A percentile compares a stretch with the other conserved stretches of the same genome.
Evolutionary conservation across 306 rosid genomes (phyloP).

Genomic region (Quercus cerris): DNA sequence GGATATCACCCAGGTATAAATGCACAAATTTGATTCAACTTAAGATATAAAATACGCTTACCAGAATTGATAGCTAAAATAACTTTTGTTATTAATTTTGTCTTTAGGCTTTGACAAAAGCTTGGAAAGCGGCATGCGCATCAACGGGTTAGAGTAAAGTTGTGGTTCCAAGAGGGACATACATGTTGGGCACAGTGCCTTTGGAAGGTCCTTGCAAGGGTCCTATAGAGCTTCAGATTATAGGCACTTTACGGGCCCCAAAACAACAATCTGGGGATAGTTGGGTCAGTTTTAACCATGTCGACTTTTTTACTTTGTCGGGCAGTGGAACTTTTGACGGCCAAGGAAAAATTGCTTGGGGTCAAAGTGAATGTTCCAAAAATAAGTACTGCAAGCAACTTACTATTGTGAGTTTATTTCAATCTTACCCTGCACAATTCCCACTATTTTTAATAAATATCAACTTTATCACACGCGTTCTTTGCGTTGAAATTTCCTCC

Average conservation of each 20-base stretch:
- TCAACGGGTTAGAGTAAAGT: constrained; percentile 2
- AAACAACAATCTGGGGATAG: neutral
- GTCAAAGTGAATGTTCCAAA: constrained; percentile 24
- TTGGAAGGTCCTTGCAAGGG: constrained; percentile 45
- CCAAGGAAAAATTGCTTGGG: constrained; percentile 37
- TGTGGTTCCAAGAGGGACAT: constrained; percentile 17
- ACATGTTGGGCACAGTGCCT: neutral
- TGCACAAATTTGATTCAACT: neutral
- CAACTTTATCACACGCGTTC: no score
- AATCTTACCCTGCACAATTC: neutral
- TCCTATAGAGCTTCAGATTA: constrained; percentile 17
- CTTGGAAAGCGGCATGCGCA: constrained; percentile 7
- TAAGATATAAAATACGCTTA: neutral
- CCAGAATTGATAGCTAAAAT: neutral
- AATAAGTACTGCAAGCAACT: constrained; percentile 4
- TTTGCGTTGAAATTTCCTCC: no score
- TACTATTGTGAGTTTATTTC: constrained; percentile 27
- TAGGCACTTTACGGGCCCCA: constrained; percentile 40
- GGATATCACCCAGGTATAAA: constrained; percentile 24
- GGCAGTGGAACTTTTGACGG: constrained; percentile 57
- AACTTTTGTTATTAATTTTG: neutral
- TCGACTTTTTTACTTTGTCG: constrained; percentile 26
- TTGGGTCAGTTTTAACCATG: constrained; percentile 33
- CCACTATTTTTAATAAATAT: no score
- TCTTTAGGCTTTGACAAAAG: constrained; percentile 14